Evolutionary conservation across 345 rosid species (phyloP).

Genomic region (Noccaea caerulescens): DNA sequence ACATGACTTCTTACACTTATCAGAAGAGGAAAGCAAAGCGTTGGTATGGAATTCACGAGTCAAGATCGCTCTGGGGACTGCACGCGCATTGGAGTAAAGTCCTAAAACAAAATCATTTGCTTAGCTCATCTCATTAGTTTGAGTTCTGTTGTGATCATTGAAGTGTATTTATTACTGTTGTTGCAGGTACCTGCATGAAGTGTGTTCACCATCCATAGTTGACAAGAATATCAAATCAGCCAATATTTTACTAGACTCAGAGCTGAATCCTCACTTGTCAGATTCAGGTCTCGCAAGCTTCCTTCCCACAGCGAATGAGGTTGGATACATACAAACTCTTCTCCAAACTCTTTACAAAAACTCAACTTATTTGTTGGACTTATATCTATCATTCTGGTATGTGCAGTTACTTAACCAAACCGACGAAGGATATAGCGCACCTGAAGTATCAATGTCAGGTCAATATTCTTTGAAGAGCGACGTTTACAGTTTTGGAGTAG

Average conservation of each 20-base stretch:
- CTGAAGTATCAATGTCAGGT: constrained; percentile 94
- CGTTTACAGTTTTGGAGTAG: constrained; percentile 92
- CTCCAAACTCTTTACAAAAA: neutral
- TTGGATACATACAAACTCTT: constrained; percentile 23
- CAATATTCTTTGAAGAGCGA: constrained; percentile 88
- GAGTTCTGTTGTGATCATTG: too few species aligned
- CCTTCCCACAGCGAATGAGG: constrained; percentile 85
- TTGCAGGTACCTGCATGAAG: constrained; percentile 93
- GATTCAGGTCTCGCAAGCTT: constrained; percentile 83
- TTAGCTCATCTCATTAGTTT: neutral
- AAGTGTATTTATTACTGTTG: neutral
- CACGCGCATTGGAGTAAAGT: constrained; percentile 93
- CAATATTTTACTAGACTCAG: constrained; percentile 80
- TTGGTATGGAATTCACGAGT: constrained; percentile 92
- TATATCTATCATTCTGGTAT: constrained; percentile 9
- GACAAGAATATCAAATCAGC: constrained; percentile 92
- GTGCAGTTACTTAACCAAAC: constrained; percentile 68
- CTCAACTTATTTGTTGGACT: constrained; percentile 13
- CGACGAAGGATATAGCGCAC: constrained; percentile 74
- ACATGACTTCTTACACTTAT: constrained; percentile 76
- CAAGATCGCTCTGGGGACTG: constrained; percentile 93
- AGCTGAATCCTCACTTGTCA: constrained; percentile 92
- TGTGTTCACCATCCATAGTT: constrained; percentile 83
- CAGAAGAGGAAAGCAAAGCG: constrained; percentile 77
- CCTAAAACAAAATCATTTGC: neutral